Base-by-base conservation (phyloP, 2,329 filamentous ascomycete genomes). In the Fusarium sterilihyphosum region DNA sequence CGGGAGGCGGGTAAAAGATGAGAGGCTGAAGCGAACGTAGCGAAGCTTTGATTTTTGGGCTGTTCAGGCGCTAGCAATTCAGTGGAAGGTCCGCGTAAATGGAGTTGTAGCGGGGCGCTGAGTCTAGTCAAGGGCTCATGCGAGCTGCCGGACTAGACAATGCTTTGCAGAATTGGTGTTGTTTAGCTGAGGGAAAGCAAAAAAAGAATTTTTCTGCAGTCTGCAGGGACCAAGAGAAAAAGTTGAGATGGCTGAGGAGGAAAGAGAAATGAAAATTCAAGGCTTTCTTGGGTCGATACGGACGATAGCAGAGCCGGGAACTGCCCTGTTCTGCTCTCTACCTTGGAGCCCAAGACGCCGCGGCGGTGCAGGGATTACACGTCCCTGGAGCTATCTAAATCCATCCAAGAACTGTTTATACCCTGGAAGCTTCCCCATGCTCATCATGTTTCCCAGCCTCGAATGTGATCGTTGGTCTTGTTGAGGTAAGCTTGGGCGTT, bases 121-220 rank as follows among this genome's bases (percentile, higher is more conserved):
- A 62, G 61, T 52, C 69, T 70, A 67, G 67, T 62, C 71, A 73
- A 73, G 71, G 77, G 73, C 76, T 76, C 71, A 75, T 75, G 71
- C 77, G 69, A 76, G 75, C 65, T 72, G 62, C 71, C 67, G 64
- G 56, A 31, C 75, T 78, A 83, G 78, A 84, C 85, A 86, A 86
- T 86, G 83, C 81, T 80, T 79, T 83, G 83, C 81, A 84, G 81
- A 59, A 54, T 49, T 63, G 65, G 54, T 31, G 33, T 29, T 37
- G 29, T 63, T 70, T 50, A 57, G 62, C 46, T 59, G 52, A 46
- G 60, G 20, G 50, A 53, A 61, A 49, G 33, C 35, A 66, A 60
- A 61, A 62, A 49, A 67, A 49, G 33, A 54, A 10, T 64, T 67
- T 73, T 60, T 47, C 52, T 73, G 52, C 49, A 46, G 61, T 66